Base-by-base conservation (phyloP, 148 eudicot genomes). In the Persicaria tinctoria region DNA sequence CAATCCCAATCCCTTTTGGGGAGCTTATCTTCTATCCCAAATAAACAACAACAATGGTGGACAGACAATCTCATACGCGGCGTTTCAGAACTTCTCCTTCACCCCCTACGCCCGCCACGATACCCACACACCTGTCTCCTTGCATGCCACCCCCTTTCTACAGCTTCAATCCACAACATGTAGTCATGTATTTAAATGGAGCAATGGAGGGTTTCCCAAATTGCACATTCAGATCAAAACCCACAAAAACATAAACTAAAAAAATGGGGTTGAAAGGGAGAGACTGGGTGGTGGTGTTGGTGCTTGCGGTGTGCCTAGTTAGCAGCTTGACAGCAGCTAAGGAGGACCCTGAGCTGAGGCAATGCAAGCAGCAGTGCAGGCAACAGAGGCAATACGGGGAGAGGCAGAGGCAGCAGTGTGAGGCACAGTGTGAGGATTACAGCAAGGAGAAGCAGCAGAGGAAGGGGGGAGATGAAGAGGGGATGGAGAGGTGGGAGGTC, bases 351-450 rank as follows among this genome's bases (percentile, higher is more conserved):
- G 83, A 84, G 82, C 76, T 79, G 75, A 56, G 73, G 38, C 73
- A 54, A 51, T 88, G 91, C 85, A 76, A 82, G 75, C 81, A 86
- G 54, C 79, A 78, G 79, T 86, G 89, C 76, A 76, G 76, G 70
- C 78, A 79, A 73, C 80, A 82, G 41, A 62, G 74, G 38, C 81
- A 78, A 38, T 71, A 27, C 46, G 88, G 59, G 8, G 46, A n/a
- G 50, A 16, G 13, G 4, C 75, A 81, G 17, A 70, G n/a, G 57
- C 32, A 9, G 4, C 44, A 17, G 14, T 85, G 90, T 64, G 79
- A 72, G 79, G 32, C 51, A 2, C 32, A 48, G 18, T 84, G 89
- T 59, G 82, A 85, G 50, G 41, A 49, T 48, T 78, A 82, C 60
- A 18, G 69, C 2, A 38, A 54, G 23, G 75, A 74, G 49, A 81